Base-by-base conservation (phyloP, 208 protist genomes). In the Crithidia bombi region DNA sequence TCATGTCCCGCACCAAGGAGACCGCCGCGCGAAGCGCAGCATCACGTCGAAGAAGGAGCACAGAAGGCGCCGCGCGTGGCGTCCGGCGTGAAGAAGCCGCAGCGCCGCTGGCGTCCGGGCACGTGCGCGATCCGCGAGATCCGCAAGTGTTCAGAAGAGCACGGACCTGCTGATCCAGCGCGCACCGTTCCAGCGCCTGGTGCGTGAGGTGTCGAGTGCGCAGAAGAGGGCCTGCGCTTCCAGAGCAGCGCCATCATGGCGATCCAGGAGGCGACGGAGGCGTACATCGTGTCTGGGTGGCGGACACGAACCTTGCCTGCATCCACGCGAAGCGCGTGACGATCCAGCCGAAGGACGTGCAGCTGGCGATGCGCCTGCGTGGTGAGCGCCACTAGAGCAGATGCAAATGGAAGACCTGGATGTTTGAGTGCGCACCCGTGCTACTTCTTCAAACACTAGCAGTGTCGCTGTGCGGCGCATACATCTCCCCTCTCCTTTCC, bases 1-100 rank as follows among this genome's bases (percentile, higher is more conserved):
- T 17, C 51, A 99, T 99, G 98, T 98, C 98, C 59, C 90, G 97
- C 81, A 99, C 98, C 19, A 99, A 99, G 89, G 96, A 99, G 78
- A 99, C 97, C 46, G 96, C 98, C 90, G 98, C 75, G 75, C 73
- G 49, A 99, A 99, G 93, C 96, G 93, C 96, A 86, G 95, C 94
- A 75, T 99, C 98, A 92, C 97, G 89, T 63, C 97, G 89, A 79
- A 92, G 97, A 78, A 99, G 79, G 79, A 97, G 95, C 77, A 99
- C n/a, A 99, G 92, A 97, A 98, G 38, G 98, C 98, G 25, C 86
- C 93, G 69, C 98, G 98, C 90, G 93, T 90, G 23, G 56, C 77
- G 35, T 81, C 96, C 21, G 98, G 98, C 70, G 83, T 99, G 55
- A 99, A 99, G 94, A 98, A 98, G 90, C n/a, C n/a, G n/a, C n/a